phyloP scores from a whole-genome alignment of 176 grass and related monocot species.

The Oropetium thomaeum region DNA sequence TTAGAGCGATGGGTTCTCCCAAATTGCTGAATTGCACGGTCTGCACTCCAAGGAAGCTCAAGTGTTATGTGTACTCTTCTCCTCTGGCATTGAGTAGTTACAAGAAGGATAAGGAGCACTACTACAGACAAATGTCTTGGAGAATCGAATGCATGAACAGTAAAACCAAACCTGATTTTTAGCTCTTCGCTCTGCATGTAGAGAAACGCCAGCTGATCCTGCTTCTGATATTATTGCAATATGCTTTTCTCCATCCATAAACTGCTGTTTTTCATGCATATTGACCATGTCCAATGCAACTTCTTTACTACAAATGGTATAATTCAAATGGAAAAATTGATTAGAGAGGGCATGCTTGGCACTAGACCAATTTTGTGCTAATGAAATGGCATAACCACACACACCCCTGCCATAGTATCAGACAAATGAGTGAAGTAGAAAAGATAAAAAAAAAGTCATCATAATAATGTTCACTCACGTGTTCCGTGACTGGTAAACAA shows the following conservation, averaged over 20 bases:
- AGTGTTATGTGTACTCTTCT: constrained; percentile 98
- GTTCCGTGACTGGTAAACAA: constrained; percentile 80
- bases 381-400: not conserved
- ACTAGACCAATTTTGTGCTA: not conserved
- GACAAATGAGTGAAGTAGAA: constrained; percentile 1
- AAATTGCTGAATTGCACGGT: constrained; percentile 98
- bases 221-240: constrained; percentile 96
- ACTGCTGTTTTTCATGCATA: constrained; percentile 91
- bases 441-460: constrained; percentile 20
- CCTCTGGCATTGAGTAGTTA: constrained; percentile 48
- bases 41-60: constrained; percentile 99
- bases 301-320: constrained; percentile 57
- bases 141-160: constrained; percentile 4
- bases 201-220: constrained; percentile 88
- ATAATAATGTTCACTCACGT: constrained; percentile 52
- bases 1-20: constrained; percentile 99
- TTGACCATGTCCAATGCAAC: constrained; percentile 95
- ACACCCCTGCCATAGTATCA: not conserved
- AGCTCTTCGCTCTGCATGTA: constrained; percentile 83
- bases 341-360: not conserved
- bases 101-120: constrained; percentile 13
- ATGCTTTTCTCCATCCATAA: constrained; percentile 85
- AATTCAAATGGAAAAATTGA: constrained; percentile 13
- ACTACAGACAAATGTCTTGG: not conserved
- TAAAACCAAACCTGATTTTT: constrained; percentile 65